Conservation (phyloP, 495 filamentous ascomycete genomes). For the Trypethelium eluteriae region DNA sequence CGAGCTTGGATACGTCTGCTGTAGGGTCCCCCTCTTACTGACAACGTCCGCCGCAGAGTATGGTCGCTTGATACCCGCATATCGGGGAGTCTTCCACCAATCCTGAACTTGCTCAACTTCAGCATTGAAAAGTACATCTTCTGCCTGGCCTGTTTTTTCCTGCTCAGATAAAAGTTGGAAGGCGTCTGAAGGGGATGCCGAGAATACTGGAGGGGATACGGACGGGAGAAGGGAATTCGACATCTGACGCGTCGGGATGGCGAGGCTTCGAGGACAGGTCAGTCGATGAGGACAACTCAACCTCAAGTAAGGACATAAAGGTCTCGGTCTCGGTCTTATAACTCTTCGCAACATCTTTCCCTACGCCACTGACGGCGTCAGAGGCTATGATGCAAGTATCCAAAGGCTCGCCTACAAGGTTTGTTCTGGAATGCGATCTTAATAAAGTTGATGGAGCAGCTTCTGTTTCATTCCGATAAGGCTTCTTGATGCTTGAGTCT, state of each 20-base stretch:
- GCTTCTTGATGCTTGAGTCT: no score
- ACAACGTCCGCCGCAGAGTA: conserved; percentile 88
- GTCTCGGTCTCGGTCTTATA: not conserved
- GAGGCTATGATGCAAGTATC: not conserved
- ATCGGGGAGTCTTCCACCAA: conserved; percentile 83
- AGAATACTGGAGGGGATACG: conserved; percentile 49
- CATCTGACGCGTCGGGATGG: conserved; percentile 26
- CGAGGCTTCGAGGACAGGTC: not conserved
- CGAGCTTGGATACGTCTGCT: conserved; percentile 82
- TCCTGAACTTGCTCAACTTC: conserved; percentile 74
- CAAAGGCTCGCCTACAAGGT: not conserved
- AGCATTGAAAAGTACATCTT: conserved; percentile 71
- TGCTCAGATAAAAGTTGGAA: conserved; percentile 71
- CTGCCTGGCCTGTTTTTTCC: conserved; percentile 64
- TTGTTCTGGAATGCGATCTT: no score
- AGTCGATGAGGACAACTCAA: conserved; percentile 10
- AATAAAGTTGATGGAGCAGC: no score
- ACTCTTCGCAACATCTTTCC: conserved; percentile 15
- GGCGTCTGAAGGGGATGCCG: conserved; percentile 55
- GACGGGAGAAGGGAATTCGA: conserved; percentile 30
- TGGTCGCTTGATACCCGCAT: conserved; percentile 79
- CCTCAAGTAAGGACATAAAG: not conserved
- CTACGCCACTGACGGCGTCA: not conserved
- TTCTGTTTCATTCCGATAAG: no score
- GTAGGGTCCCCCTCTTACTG: conserved; percentile 78